A percentile compares a stretch with the other conserved stretches of the same genome.
Conservation (phyloP, 2,329 filamentous ascomycete genomes). For the Aaosphaeria arxii region DNA sequence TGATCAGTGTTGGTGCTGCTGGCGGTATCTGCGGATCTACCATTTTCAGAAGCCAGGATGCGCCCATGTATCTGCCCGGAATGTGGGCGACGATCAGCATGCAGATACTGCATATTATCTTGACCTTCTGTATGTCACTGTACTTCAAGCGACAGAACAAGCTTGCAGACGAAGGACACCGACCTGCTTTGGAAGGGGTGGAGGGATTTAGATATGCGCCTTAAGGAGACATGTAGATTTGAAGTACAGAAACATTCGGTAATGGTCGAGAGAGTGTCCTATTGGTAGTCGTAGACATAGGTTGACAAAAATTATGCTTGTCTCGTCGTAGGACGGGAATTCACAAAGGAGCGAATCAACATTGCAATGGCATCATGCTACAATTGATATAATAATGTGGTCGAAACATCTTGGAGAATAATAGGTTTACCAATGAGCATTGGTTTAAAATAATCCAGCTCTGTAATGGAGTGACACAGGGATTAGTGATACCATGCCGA, state of each 20-base stretch:
- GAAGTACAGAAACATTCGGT: neutral
- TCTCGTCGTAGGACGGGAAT: too few species aligned
- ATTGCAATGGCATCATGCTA: too few species aligned
- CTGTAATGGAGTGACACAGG: neutral
- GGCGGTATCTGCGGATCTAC: constrained; percentile 30
- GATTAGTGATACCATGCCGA: constrained; percentile 1
- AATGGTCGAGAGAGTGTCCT: too few species aligned
- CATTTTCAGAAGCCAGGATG: constrained; percentile 31
- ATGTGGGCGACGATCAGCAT: constrained; percentile 23
- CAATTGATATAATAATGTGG: too few species aligned
- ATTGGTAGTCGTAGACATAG: too few species aligned
- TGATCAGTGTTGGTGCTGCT: constrained; percentile 30
- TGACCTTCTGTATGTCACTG: constrained; percentile 12
- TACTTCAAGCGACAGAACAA: constrained; percentile 13
- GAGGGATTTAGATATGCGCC: constrained; percentile 2
- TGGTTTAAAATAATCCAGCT: too few species aligned
- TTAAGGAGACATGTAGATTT: neutral
- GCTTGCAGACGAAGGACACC: constrained; percentile 4
- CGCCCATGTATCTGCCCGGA: constrained; percentile 23
- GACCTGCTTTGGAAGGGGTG: constrained; percentile 2
- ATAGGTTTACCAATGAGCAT: too few species aligned
- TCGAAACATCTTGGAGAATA: too few species aligned
- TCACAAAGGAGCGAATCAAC: too few species aligned
- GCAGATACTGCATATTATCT: constrained; percentile 15
- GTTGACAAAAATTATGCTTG: too few species aligned